Evolutionary conservation across 176 grass and related monocot species (phyloP).

Genomic region (Tillandsia leiboldiana): DNA sequence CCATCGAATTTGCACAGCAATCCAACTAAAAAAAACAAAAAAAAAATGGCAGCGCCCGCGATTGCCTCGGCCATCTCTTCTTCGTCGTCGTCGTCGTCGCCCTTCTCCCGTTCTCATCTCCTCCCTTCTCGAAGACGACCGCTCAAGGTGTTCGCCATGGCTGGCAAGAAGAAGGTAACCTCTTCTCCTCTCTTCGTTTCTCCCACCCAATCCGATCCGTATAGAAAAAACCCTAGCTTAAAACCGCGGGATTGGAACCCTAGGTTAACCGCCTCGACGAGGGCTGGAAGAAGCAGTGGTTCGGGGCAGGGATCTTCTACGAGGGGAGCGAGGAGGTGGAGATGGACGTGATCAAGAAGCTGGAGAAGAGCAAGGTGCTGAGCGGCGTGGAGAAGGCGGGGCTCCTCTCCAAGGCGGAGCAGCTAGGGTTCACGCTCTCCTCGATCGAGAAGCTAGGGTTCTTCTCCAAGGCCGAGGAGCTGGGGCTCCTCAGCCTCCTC

Average conservation of each 20-base stretch:
- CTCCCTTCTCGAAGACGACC: constrained; percentile 17
- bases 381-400: constrained; percentile 82
- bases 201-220: neutral
- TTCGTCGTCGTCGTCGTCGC: neutral
- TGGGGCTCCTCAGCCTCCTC: constrained; percentile 92
- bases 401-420: constrained; percentile 86
- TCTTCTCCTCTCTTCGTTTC: neutral
- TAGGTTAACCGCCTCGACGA: constrained; percentile 91
- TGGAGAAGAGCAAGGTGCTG: constrained; percentile 86
- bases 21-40: constrained; percentile 6
- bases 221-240: neutral
- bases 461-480: constrained; percentile 84
- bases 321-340: constrained; percentile 73
- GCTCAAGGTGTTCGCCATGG: constrained; percentile 75
- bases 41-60: constrained; percentile 12
- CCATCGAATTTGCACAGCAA: neutral
- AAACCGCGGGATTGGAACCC: neutral
- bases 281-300: constrained; percentile 92
- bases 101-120: neutral
- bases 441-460: constrained; percentile 62
- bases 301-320: constrained; percentile 74
- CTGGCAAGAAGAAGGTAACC: constrained; percentile 57
- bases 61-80: constrained; percentile 12
- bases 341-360: constrained; percentile 85
- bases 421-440: constrained; percentile 77